Evolutionary conservation across 129 eudicot genomes (phyloP).

Genomic region (Flaveria linearis): DNA sequence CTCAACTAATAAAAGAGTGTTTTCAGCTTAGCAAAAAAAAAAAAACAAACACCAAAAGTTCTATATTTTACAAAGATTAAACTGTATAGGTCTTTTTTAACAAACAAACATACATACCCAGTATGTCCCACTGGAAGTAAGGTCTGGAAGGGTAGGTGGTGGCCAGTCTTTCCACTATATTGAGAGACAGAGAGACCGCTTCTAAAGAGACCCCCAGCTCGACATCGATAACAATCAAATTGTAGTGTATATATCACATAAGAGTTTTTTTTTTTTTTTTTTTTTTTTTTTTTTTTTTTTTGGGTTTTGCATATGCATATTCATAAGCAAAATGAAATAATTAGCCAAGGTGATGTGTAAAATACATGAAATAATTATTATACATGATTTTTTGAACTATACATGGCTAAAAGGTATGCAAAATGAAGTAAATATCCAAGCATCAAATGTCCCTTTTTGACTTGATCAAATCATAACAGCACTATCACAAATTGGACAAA

Average conservation of each 20-base stretch:
- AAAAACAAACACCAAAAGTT: background rate
- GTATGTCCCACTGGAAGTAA: too few species aligned
- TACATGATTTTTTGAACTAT: conserved; percentile 11
- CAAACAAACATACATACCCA: background rate
- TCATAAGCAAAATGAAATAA: too few species aligned
- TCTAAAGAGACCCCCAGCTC: too few species aligned
- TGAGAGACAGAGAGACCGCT: too few species aligned
- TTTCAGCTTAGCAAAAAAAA: background rate
- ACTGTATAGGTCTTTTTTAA: background rate
- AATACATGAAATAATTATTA: background rate
- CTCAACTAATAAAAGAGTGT: background rate
- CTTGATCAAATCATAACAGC: conserved; percentile 23
- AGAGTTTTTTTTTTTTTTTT: too few species aligned
- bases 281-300: too few species aligned
- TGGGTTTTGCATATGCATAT: too few species aligned
- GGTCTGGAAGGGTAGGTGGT: too few species aligned
- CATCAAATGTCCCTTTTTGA: conserved; percentile 21
- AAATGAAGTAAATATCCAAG: background rate
- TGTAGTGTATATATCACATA: too few species aligned
- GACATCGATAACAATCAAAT: too few species aligned
- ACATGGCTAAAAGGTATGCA: background rate
- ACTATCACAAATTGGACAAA: conserved; percentile 19
- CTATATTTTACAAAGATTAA: background rate
- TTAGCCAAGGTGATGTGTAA: background rate
- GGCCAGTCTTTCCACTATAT: too few species aligned